These are phyloP conservation scores for Thielaviopsis ethacetica DNA, from an alignment of 2,329 filamentous ascomycete genomes.

Conservation along the genomic window DNA sequence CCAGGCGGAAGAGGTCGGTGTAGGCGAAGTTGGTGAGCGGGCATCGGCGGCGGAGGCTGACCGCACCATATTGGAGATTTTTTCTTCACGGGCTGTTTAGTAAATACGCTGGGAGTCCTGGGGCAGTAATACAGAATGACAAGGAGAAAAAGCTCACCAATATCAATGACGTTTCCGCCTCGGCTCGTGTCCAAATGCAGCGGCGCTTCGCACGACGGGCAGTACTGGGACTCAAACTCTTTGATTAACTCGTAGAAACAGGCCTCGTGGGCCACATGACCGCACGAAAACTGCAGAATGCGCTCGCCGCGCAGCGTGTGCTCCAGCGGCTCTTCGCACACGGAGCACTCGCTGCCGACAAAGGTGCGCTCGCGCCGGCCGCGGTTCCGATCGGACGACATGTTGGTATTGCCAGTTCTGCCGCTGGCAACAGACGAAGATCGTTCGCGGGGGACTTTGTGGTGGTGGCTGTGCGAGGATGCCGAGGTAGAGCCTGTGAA, in stretches of 20 bases:
- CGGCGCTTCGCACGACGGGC: conserved; percentile 83
- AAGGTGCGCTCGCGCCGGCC: conserved; percentile 83
- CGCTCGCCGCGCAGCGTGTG: conserved; percentile 88
- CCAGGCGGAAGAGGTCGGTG: conserved; percentile 51
- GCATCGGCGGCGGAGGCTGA: conserved; percentile 56
- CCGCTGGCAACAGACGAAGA: conserved; percentile 13
- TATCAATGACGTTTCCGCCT: conserved; percentile 80
- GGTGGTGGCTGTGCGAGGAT: conserved; percentile 13
- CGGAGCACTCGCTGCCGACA: conserved; percentile 83
- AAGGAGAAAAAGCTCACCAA: conserved; percentile 42
- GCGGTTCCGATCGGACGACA: conserved; percentile 51
- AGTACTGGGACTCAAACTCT: conserved; percentile 85
- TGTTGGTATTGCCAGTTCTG: conserved; percentile 19
- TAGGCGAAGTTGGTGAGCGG: conserved; percentile 34
- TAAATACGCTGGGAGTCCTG: conserved; percentile 4
- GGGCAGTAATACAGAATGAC: background rate
- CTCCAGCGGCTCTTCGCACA: conserved; percentile 92
- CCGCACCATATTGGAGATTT: conserved; percentile 83
- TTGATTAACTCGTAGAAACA: conserved; percentile 98
- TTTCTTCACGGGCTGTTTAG: conserved; percentile 43
- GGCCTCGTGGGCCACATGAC: conserved; percentile 93
- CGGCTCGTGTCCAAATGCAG: conserved; percentile 83
- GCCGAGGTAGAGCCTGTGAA: conserved; percentile 4
- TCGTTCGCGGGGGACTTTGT: conserved; percentile 9
- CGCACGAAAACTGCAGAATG: conserved; percentile 87